Evolutionary conservation across 257 asterid species (phyloP).

Genomic region (Solanum peruvianum): DNA sequence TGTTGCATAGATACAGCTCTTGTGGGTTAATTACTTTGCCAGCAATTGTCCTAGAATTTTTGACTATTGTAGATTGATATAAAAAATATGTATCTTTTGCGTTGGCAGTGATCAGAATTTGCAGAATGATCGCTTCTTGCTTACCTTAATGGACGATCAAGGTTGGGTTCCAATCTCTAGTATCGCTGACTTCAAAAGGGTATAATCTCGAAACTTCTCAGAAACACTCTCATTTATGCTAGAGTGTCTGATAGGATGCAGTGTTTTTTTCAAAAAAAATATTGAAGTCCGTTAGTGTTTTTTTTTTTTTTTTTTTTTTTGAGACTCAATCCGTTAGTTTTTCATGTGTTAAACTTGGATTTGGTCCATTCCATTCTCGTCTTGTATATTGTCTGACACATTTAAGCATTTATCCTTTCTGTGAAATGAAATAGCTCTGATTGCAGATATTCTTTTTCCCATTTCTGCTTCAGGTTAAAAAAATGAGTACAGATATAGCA

Average conservation of each 20-base stretch:
- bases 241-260: not conserved
- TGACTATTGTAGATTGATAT: not conserved
- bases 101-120: slow-evolving; percentile 76
- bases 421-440: not conserved
- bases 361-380: not conserved
- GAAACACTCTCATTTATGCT: not conserved
- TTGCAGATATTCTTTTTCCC: not conserved
- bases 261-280: not conserved
- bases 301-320: too few relatives aligned
- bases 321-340: not conserved
- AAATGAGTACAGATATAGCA: slow-evolving; percentile 54
- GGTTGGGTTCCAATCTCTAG: slow-evolving; percentile 84
- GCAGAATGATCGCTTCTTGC: slow-evolving; percentile 52
- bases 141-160: slow-evolving; percentile 76
- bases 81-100: slow-evolving; percentile 1
- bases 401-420: not conserved
- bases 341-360: not conserved
- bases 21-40: not conserved
- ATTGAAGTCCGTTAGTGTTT: not conserved
- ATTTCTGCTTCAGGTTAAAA: slow-evolving; percentile 53
- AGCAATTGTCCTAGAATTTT: not conserved
- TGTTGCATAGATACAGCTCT: not conserved
- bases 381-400: not conserved
- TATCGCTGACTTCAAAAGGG: slow-evolving; percentile 76
- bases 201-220: slow-evolving; percentile 14